Evolutionary conservation across 441 rosid species (phyloP), one percentile per base, ranked within the genome.

Genomic region (Euphorbia celastroides): DNA sequence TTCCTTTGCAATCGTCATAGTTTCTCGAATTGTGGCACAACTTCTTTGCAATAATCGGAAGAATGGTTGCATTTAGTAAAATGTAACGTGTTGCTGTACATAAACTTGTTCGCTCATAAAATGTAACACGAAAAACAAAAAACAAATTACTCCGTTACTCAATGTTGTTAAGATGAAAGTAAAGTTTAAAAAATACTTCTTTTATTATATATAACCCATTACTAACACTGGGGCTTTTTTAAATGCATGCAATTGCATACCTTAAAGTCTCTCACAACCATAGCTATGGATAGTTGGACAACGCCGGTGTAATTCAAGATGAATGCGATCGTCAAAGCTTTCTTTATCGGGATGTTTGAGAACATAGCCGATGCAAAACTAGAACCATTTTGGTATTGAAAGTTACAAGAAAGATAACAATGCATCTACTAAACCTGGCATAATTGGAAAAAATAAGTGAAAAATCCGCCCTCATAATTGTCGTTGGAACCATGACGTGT

Each of bases 21-120:
- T 75, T 75, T 54, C 77, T 78, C 0, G 88, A 82, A 1, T 87
- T 83, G 27, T 83, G 84, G 2, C 86, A 80, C 17, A 89, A 72
- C 20, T 23, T 44, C 65, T 68, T 82, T 52, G 89, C 74, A 0
- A 71, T 16, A 1, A 82, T 19, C 2, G 90, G 81, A n/a, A 77
- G 41, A 44, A 84, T 14, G 16, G 75, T 69, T 8, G 85, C 48
- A 16, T 55, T 58, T 4, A 72, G 0, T n/a, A 78, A 27, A 38
- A 82, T 56, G 1, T 23, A 16, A 3, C 68, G 10, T 12, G 62
- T 14, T 16, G 20, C 14, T 0, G 71, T 7, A 16, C 23, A 32
- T 71, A 72, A 1, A 65, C 19, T 0, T 66, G 68, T 11, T 48
- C 46, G 0, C 20, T 38, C 7, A 72, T 22, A 3, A 48, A 2